Percentiles rank a stretch among this genome's conserved stretches.
phyloP scores from a whole-genome alignment of 2,329 filamentous ascomycete genomes.

The Phialophora macrospora region DNA sequence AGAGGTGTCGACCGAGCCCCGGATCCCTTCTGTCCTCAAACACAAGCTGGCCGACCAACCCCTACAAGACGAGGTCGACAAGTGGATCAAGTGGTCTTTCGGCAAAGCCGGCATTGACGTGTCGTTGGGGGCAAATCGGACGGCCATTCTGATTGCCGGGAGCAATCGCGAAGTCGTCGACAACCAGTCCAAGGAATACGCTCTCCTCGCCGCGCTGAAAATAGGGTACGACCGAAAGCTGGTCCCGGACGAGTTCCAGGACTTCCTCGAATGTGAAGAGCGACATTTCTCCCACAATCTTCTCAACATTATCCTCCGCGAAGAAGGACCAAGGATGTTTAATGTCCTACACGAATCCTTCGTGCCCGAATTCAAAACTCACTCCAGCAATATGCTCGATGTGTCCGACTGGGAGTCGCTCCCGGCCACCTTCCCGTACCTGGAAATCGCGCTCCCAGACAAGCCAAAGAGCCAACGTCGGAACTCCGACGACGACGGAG shows the following conservation, averaged over 20 bases:
- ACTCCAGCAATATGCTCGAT: background rate
- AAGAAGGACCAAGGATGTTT: conserved; percentile 1
- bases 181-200: conserved; percentile 10
- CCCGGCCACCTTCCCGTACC: background rate
- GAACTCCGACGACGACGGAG: background rate
- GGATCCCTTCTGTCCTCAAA: background rate
- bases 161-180: conserved; percentile 7
- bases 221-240: background rate
- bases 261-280: conserved; percentile 3
- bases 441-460: conserved; percentile 2
- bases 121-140: conserved; percentile 1
- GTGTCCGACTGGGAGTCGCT: background rate
- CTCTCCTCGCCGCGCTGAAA: background rate
- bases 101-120: conserved; percentile 5
- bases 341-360: background rate
- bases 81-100: conserved; percentile 1
- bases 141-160: background rate
- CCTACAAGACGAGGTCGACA: conserved; percentile 1
- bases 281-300: background rate
- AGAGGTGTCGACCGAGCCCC: background rate
- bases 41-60: background rate
- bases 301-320: background rate
- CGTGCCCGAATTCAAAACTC: background rate
- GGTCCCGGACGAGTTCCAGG: background rate
- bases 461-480: background rate